phyloP scores from a whole-genome alignment of 108 stramenopile species.

The Cafeteria roenbergensis region DNA sequence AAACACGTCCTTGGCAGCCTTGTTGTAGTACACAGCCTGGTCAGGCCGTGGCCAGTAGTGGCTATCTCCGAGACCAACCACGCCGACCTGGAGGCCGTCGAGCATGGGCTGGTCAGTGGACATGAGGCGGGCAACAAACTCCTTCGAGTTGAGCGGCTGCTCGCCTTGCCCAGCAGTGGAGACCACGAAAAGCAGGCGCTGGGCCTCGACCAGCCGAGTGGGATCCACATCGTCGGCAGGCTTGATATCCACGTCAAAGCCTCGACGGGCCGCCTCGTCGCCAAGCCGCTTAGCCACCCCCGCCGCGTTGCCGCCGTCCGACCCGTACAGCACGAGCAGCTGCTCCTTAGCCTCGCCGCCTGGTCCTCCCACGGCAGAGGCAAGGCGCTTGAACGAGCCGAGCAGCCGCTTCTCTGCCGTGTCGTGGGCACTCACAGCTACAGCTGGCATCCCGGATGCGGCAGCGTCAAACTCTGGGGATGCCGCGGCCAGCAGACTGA shows the following conservation, averaged over 20 bases:
- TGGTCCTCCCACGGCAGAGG: no score
- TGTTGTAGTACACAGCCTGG: background rate
- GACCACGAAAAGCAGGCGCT: slow-evolving; percentile 3
- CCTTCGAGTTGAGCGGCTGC: slow-evolving; percentile 1
- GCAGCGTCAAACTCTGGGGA: no score
- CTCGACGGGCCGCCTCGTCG: slow-evolving; percentile 4
- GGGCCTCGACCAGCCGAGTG: background rate
- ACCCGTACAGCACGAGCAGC: slow-evolving; percentile 14
- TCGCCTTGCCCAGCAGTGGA: slow-evolving; percentile 17
- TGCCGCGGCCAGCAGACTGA: no score
- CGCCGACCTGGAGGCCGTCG: slow-evolving; percentile 10
- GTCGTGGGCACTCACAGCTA: no score
- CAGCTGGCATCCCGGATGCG: no score
- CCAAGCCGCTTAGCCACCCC: slow-evolving; percentile 8
- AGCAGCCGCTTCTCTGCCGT: no score
- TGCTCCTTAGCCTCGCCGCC: no score
- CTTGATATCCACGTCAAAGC: background rate
- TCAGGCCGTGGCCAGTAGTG: slow-evolving; percentile 16
- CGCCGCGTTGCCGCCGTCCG: slow-evolving; percentile 16
- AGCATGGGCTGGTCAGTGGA: background rate
- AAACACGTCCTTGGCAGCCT: slow-evolving; percentile 4
- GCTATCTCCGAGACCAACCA: slow-evolving; percentile 9
- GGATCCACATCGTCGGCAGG: slow-evolving; percentile 6
- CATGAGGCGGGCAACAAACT: background rate
- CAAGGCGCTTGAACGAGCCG: no score